Percentiles rank a stretch among this genome's conserved stretches.
Conservation (phyloP, 139 green algal genomes). For the Chara braunii region DNA sequence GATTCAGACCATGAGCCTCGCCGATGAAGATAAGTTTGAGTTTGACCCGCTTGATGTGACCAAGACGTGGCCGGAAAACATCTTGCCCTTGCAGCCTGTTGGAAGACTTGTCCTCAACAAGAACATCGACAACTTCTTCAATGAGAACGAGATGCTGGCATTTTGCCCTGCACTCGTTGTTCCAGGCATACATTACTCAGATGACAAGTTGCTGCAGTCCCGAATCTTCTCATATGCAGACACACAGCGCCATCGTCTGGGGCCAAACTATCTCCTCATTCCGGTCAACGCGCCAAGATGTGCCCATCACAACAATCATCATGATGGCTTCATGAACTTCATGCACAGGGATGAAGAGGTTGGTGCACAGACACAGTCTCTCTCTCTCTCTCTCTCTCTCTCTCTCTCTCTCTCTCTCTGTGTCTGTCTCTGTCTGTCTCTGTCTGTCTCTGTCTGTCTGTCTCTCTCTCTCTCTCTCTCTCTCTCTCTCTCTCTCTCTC, state of each 20-base stretch:
- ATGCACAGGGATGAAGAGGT: constrained; percentile 81
- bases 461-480: too few relatives aligned
- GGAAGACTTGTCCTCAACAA: constrained; percentile 76
- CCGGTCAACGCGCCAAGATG: constrained; percentile 40
- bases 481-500: too few relatives aligned
- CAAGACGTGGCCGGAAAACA: constrained; percentile 75
- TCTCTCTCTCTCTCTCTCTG: too few relatives aligned
- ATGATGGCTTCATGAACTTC: constrained; percentile 96
- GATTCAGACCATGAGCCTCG: constrained; percentile 85
- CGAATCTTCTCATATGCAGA: constrained; percentile 77
- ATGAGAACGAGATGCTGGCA: constrained; percentile 75
- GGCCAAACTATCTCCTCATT: constrained; percentile 84
- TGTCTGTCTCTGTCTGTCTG: too few relatives aligned
- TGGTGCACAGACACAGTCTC: neutral
- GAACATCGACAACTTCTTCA: constrained; percentile 84
- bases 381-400: too few relatives aligned
- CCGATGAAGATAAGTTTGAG: constrained; percentile 66
- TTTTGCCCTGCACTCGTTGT: constrained; percentile 73
- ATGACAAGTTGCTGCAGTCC: constrained; percentile 95
- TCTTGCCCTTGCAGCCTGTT: constrained; percentile 63
- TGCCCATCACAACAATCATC: constrained; percentile 77
- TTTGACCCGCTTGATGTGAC: constrained; percentile 80
- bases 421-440: too few relatives aligned
- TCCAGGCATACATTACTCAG: constrained; percentile 74
- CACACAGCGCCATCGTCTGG: constrained; percentile 84